Evolutionary conservation across 2,329 filamentous ascomycete species (phyloP), one percentile per base, ranked within the genome.

Genomic region (Xylariaceae sp.): DNA sequence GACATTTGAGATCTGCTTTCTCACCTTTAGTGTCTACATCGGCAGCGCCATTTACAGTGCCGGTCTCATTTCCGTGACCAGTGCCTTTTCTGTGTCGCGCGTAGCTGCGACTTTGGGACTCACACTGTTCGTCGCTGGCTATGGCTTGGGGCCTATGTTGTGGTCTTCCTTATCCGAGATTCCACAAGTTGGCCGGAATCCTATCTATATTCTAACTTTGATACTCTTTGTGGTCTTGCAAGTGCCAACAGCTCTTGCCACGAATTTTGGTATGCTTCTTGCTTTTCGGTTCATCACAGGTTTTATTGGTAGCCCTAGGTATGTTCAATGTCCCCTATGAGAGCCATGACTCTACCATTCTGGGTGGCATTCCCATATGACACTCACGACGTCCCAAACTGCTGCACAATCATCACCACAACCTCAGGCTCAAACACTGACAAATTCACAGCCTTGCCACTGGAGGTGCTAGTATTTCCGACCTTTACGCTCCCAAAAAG

Each of bases 151-250:
- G 0, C 75, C 77, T 2, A 57, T 81, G 42, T 45, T 83, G 24
- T 80, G 73, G 60, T 73, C 72, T 1, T 79, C 79, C 0, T 53
- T 83, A 28, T 71, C 66, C 33, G 80, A 84, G 55, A 71, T 83
- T 12, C 77, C 79, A 0, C 47, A 65, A 26, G 68, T 82, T 40
- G 78, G 79, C 3, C 67, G 79, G 2, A 82, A 78, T 41, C 68
- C 71, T 1, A 69, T 75, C 0, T 83, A 81, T 50, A 70, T 81
- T 22, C 53, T 74, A 42, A 75, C 76, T 0, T 72, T 81, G 42
- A 64, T 65, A 13, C 62, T 80, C 19, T 83, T 81, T 50, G 69
- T 79, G 18, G 64, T 80, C 9, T 60, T 83, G 1, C 68, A 67
- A 9, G 62, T 81, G 0, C 73, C 76, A 0, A 70, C 73, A 0